Conservation (phyloP, 2,329 filamentous ascomycete genomes). For the Neoarthrinium moseri region DNA sequence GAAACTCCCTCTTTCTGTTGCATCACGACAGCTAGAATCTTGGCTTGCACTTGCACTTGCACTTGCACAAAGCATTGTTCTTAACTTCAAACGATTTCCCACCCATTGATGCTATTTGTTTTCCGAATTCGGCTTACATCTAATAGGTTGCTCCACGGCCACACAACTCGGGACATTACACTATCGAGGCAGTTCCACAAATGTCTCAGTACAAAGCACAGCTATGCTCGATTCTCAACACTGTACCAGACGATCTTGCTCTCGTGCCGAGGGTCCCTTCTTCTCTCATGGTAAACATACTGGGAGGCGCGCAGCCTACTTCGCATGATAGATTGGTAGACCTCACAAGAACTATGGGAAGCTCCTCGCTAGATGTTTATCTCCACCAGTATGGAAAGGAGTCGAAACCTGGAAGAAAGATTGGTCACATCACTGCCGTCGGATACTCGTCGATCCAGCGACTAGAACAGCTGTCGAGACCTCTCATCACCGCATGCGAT, state of each 20-base stretch:
- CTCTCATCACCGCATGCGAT: conserved; percentile 67
- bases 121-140: neutral
- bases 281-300: conserved; percentile 79
- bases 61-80: too few relatives aligned
- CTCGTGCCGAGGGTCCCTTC: conserved; percentile 59
- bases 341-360: conserved; percentile 42
- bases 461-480: conserved; percentile 57
- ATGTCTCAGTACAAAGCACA: conserved; percentile 92
- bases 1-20: too few relatives aligned
- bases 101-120: neutral
- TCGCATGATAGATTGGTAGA: conserved; percentile 58
- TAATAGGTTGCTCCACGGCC: conserved; percentile 25
- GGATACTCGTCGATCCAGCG: conserved; percentile 66
- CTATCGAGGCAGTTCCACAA: conserved; percentile 85
- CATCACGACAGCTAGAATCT: neutral
- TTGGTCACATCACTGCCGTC: conserved; percentile 88
- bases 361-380: conserved; percentile 46
- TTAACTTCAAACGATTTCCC: too few relatives aligned
- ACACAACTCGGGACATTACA: conserved; percentile 94
- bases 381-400: conserved; percentile 93
- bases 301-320: conserved; percentile 65
- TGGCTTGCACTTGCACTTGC: too few relatives aligned
- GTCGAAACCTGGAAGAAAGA: conserved; percentile 85
- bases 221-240: conserved; percentile 75
- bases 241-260: conserved; percentile 52